These are phyloP conservation scores for Amniculicola lignicola DNA, from an alignment of 495 filamentous ascomycete genomes.

Conservation along the genomic window DNA sequence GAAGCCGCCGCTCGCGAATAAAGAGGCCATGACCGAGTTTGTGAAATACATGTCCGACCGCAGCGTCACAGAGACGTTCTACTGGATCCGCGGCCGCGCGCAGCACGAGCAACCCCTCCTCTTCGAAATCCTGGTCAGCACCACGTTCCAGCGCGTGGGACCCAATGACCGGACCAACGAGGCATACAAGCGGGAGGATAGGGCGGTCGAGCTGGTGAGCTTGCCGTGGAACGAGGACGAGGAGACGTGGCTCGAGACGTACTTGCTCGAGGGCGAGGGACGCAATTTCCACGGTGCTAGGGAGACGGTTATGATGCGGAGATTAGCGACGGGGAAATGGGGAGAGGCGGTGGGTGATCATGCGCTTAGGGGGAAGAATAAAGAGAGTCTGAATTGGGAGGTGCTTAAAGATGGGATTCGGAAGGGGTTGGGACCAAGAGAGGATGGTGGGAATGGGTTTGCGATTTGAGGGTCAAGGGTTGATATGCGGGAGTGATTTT, in stretches of 20 bases:
- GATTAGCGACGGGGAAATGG: constrained; percentile 55
- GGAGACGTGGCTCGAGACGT: constrained; percentile 69
- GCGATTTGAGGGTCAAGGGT: constrained; percentile 20
- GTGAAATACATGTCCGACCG: constrained; percentile 65
- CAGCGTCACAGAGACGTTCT: constrained; percentile 68
- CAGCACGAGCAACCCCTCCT: constrained; percentile 57
- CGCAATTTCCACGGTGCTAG: constrained; percentile 58
- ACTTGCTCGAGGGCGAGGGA: constrained; percentile 59
- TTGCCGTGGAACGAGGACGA: constrained; percentile 66
- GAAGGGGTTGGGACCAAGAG: constrained; percentile 27
- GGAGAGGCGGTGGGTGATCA: constrained; percentile 28
- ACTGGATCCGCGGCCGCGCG: constrained; percentile 64
- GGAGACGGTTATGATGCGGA: constrained; percentile 68
- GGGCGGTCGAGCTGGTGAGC: constrained; percentile 66
- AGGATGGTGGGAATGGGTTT: constrained; percentile 8
- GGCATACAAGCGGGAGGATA: constrained; percentile 24
- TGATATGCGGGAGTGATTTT: too few relatives aligned
- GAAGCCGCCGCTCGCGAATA: constrained; percentile 59
- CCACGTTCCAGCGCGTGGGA: constrained; percentile 54
- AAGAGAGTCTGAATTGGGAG: constrained; percentile 55
- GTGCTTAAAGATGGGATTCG: constrained; percentile 28
- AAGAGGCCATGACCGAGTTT: constrained; percentile 58
- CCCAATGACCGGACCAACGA: constrained; percentile 42
- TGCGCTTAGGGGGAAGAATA: constrained; percentile 47
- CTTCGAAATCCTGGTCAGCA: constrained; percentile 64